Conservation (phyloP, 345 rosid species). For the Dipteronia dyeriana region DNA sequence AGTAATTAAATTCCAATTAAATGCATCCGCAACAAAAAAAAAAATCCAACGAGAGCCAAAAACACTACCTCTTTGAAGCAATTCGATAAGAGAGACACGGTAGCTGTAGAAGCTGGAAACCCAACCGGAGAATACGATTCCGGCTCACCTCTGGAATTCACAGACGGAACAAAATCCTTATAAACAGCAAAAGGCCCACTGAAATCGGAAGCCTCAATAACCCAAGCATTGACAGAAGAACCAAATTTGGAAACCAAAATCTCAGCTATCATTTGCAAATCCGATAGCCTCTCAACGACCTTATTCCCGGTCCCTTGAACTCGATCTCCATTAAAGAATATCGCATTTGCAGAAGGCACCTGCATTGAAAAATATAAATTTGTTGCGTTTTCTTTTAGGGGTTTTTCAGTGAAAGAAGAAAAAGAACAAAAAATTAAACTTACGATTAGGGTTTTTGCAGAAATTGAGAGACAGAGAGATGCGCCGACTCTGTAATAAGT, state of each 20-base stretch:
- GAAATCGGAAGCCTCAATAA: constrained; percentile 64
- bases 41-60: background rate
- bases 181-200: constrained; percentile 81
- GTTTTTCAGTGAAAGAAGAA: background rate
- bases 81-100: constrained; percentile 53
- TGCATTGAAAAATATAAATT: constrained; percentile 11
- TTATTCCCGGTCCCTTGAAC: constrained; percentile 64
- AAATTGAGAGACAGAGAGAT: constrained; percentile 61
- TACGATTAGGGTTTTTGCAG: constrained; percentile 43
- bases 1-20: background rate
- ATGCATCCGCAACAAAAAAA: background rate
- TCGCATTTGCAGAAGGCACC: constrained; percentile 71
- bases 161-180: constrained; percentile 65
- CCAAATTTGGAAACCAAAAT: constrained; percentile 76
- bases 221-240: constrained; percentile 67
- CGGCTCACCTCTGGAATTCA: constrained; percentile 63
- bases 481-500: constrained; percentile 60
- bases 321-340: constrained; percentile 76
- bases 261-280: constrained; percentile 58
- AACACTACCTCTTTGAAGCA: constrained; percentile 57
- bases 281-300: constrained; percentile 72
- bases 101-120: constrained; percentile 71
- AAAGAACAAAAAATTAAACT: constrained; percentile 17
- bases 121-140: constrained; percentile 51
- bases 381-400: background rate